Evolutionary conservation across 2,329 filamentous ascomycete species (phyloP).

Genomic region (Colletotrichum costaricense): DNA sequence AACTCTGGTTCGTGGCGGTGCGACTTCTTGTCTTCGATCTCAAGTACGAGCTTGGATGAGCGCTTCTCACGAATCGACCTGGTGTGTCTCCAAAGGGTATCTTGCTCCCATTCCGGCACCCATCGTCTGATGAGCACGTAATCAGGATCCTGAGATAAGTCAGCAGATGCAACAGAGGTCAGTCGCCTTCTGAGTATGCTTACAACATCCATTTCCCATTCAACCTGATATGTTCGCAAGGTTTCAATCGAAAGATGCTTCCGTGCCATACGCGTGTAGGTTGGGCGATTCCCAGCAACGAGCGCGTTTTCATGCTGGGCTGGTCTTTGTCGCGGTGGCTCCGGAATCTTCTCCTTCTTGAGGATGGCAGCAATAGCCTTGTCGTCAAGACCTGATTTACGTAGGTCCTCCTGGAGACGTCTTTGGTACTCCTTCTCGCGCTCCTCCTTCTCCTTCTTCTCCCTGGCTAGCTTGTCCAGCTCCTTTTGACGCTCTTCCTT

Average conservation of each 20-base stretch:
- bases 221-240: slow-evolving; percentile 64
- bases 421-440: slow-evolving; percentile 66
- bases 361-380: slow-evolving; percentile 69
- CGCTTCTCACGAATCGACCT: slow-evolving; percentile 69
- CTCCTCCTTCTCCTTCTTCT: slow-evolving; percentile 59
- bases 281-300: slow-evolving; percentile 52
- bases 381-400: slow-evolving; percentile 69
- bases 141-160: slow-evolving; percentile 66
- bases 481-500: slow-evolving; percentile 62
- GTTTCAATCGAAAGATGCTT: slow-evolving; percentile 73
- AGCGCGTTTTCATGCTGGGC: slow-evolving; percentile 13
- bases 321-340: slow-evolving; percentile 36
- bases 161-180: background rate
- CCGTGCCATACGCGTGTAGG: slow-evolving; percentile 73
- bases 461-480: slow-evolving; percentile 57
- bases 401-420: slow-evolving; percentile 67
- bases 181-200: slow-evolving; percentile 40
- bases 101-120: slow-evolving; percentile 78
- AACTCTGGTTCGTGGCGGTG: slow-evolving; percentile 59
- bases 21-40: slow-evolving; percentile 58
- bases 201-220: slow-evolving; percentile 69
- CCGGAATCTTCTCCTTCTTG: slow-evolving; percentile 63
- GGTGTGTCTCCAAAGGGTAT: slow-evolving; percentile 79
- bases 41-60: slow-evolving; percentile 54
- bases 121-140: slow-evolving; percentile 80